These are phyloP conservation scores for Diversispora epigaea DNA, from an alignment of 192 early-diverging fungal genomes.

Conservation along the genomic window DNA sequence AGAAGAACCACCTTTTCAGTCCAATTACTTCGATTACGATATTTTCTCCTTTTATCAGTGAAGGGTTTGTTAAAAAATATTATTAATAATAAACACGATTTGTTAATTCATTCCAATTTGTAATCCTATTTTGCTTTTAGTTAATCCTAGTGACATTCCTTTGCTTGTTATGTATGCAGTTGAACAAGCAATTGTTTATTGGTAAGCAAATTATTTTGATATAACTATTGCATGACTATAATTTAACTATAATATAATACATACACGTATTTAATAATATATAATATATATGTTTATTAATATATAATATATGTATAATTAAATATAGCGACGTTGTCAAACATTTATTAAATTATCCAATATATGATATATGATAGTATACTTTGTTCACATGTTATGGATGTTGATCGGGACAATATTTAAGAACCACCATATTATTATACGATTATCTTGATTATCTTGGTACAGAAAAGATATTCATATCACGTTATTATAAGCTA, in stretches of 20 bases:
- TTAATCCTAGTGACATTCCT: constrained; percentile 36
- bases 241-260: not conserved
- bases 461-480: too few relatives aligned
- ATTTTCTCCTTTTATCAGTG: constrained; percentile 10
- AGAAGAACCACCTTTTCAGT: constrained; percentile 16
- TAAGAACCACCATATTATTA: too few relatives aligned
- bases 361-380: constrained; percentile 57
- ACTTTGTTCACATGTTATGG: constrained; percentile 54
- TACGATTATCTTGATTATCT: too few relatives aligned
- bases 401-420: constrained; percentile 66
- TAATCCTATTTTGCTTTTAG: not conserved
- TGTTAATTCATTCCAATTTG: not conserved
- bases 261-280: not conserved
- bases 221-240: too few relatives aligned
- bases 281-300: not conserved
- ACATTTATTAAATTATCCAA: constrained; percentile 37
- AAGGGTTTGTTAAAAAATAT: constrained; percentile 2
- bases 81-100: not conserved
- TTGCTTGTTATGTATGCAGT: constrained; percentile 57
- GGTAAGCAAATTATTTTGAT: too few relatives aligned
- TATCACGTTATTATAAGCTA: too few relatives aligned
- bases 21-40: constrained; percentile 23
- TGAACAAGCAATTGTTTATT: constrained; percentile 55
- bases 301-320: not conserved
- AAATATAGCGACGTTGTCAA: constrained; percentile 44